phyloP scores from a whole-genome alignment of 2,329 filamentous ascomycete species.

The Pyrenophora seminiperda region DNA sequence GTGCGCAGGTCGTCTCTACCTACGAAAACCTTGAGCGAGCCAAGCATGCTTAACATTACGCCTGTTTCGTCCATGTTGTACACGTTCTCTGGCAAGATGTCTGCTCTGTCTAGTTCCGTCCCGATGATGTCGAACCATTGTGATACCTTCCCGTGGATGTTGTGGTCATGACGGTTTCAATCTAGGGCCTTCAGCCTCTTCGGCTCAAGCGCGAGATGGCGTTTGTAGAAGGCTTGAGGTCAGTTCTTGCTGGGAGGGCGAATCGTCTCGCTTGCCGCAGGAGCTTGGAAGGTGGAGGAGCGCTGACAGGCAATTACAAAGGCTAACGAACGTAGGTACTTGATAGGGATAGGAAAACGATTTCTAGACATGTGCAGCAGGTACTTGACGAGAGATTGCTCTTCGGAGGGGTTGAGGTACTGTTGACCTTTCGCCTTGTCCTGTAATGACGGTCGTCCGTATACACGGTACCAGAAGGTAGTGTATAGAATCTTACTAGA shows the following conservation, averaged over 20 bases:
- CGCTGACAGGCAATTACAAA: background rate
- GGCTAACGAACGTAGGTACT: background rate
- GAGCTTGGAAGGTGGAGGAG: background rate
- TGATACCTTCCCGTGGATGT: too few relatives aligned
- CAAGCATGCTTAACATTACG: background rate
- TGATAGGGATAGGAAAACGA: background rate
- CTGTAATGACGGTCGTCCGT: background rate
- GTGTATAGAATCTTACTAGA: background rate
- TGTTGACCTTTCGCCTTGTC: background rate
- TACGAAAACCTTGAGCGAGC: background rate
- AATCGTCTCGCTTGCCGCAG: background rate
- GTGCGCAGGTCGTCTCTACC: background rate
- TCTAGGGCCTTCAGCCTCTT: too few relatives aligned
- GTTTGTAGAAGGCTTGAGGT: too few relatives aligned
- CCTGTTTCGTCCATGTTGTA: background rate
- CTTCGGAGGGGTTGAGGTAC: background rate
- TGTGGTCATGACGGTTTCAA: too few relatives aligned
- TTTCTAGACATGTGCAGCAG: background rate
- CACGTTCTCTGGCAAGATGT: background rate
- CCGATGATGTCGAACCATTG: too few relatives aligned
- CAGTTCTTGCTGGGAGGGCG: too few relatives aligned
- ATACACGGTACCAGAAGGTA: background rate
- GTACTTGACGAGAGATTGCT: background rate
- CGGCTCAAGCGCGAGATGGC: too few relatives aligned
- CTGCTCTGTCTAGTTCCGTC: too few relatives aligned